Evolutionary conservation across 1,284 basidiomycete species (phyloP).

Genomic region (Naganishia cerealis): DNA sequence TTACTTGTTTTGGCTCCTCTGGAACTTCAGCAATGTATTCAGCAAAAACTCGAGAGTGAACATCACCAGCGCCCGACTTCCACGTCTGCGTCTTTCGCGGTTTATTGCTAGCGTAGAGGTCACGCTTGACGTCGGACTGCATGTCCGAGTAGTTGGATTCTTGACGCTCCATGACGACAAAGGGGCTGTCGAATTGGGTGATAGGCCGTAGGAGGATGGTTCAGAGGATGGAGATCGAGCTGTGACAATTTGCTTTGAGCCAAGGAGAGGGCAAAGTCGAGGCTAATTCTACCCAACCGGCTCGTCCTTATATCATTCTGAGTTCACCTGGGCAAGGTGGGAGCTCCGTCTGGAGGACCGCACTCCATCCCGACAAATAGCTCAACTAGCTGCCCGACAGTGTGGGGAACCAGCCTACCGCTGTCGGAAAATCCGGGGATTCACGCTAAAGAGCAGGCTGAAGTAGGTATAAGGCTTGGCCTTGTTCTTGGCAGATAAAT

Average conservation of each 20-base stretch:
- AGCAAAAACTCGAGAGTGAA: conserved; percentile 27
- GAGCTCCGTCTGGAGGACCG: conserved; percentile 9
- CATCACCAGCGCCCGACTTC: conserved; percentile 26
- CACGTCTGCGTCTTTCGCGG: conserved; percentile 19
- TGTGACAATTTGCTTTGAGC: conserved; percentile 7
- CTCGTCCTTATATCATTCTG: conserved; percentile 27
- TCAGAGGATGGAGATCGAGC: conserved; percentile 6
- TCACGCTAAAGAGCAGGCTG: not conserved
- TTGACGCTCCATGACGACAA: conserved; percentile 30
- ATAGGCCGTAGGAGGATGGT: not conserved
- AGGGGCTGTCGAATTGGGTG: not conserved
- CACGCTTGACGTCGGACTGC: conserved; percentile 30
- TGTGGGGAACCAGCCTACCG: conserved; percentile 6
- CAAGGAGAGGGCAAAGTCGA: not conserved
- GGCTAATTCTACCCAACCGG: conserved; percentile 12
- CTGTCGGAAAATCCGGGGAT: not conserved
- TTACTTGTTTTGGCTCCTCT: conserved; percentile 13
- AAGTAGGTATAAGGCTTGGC: conserved; percentile 14
- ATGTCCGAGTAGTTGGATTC: conserved; percentile 34
- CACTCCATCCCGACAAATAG: not conserved
- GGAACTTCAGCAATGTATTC: conserved; percentile 29
- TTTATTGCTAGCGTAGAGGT: conserved; percentile 10
- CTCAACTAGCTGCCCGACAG: not conserved
- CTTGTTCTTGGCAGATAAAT: conserved; percentile 23
- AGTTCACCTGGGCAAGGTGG: not conserved